A percentile compares a stretch with the other conserved stretches of the same genome.
Evolutionary conservation across 345 rosid species (phyloP).

Genomic region (Luvunga scandens): DNA sequence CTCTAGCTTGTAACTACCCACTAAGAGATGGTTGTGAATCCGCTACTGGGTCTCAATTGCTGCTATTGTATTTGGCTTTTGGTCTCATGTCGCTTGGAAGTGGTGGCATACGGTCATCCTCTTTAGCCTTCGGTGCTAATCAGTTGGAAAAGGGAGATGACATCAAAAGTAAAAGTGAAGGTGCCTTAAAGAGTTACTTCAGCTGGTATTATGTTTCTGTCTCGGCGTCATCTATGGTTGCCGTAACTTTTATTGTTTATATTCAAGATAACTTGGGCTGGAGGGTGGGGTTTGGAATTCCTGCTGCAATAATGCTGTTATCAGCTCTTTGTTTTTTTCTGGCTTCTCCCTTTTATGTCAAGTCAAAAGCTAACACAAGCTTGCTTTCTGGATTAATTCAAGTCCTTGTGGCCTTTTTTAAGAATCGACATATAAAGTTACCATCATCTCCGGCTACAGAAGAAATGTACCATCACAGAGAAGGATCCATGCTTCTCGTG

Average conservation of each 20-base stretch:
- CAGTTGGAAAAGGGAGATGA: constrained; percentile 27
- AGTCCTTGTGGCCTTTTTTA: constrained; percentile 38
- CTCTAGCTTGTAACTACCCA: constrained; percentile 27
- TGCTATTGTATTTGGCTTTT: constrained; percentile 37
- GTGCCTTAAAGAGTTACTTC: constrained; percentile 40
- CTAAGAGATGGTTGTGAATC: constrained; percentile 20
- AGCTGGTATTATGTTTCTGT: constrained; percentile 43
- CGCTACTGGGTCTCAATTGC: constrained; percentile 24
- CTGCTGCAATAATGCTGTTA: constrained; percentile 40
- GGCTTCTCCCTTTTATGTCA: constrained; percentile 45
- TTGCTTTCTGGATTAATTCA: constrained; percentile 45
- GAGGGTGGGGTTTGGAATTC: constrained; percentile 54
- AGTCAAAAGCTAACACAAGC: constrained; percentile 22
- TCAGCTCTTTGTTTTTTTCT: constrained; percentile 38
- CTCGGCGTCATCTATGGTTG: constrained; percentile 25
- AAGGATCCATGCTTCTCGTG: constrained; percentile 20
- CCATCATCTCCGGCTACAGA: constrained; percentile 7
- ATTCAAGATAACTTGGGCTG: constrained; percentile 53
- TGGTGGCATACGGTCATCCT: constrained; percentile 58
- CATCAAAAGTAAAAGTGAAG: constrained; percentile 9
- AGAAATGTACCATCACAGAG: constrained; percentile 12
- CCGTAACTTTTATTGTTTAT: constrained; percentile 45
- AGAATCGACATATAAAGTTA: constrained; percentile 26
- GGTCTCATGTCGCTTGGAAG: constrained; percentile 50
- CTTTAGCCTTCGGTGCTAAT: constrained; percentile 58